These are phyloP conservation scores for Coniella vitis DNA, from an alignment of 2,329 filamentous ascomycete genomes.

Conservation along the genomic window DNA sequence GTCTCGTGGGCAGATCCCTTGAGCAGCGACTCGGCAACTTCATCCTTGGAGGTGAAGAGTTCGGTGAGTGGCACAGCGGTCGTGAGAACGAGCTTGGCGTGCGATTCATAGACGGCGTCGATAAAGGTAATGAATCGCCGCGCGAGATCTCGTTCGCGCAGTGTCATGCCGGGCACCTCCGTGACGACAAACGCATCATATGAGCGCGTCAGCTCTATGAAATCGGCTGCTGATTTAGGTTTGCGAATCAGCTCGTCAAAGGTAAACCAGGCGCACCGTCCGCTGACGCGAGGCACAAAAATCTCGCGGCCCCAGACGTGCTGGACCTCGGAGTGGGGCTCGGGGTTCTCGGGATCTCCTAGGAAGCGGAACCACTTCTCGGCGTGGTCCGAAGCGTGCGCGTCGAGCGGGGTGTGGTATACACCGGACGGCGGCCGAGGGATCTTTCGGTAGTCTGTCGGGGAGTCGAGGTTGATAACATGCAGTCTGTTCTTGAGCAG, in stretches of 20 bases:
- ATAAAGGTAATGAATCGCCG: conserved; percentile 96
- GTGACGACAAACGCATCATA: conserved; percentile 93
- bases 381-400: conserved; percentile 69
- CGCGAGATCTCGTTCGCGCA: conserved; percentile 77
- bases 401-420: conserved; percentile 83
- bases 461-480: conserved; percentile 90
- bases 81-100: conserved; percentile 93
- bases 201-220: conserved; percentile 80
- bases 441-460: conserved; percentile 96
- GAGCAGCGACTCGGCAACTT: conserved; percentile 55
- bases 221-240: conserved; percentile 89
- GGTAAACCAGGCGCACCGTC: conserved; percentile 81
- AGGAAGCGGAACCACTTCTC: conserved; percentile 95
- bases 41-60: conserved; percentile 72
- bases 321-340: conserved; percentile 71
- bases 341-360: conserved; percentile 71
- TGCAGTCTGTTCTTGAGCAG: conserved; percentile 78
- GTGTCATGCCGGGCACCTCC: conserved; percentile 85
- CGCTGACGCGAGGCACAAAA: conserved; percentile 77
- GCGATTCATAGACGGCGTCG: conserved; percentile 86
- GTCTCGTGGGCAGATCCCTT: conserved; percentile 36
- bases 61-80: conserved; percentile 78
- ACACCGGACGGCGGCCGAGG: conserved; percentile 87
- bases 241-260: conserved; percentile 87
- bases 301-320: conserved; percentile 91